Percentiles rank a stretch among this genome's conserved stretches.
Evolutionary conservation across 768 basidiomycete species (phyloP).

Genomic region (Holtermannia corniformis): DNA sequence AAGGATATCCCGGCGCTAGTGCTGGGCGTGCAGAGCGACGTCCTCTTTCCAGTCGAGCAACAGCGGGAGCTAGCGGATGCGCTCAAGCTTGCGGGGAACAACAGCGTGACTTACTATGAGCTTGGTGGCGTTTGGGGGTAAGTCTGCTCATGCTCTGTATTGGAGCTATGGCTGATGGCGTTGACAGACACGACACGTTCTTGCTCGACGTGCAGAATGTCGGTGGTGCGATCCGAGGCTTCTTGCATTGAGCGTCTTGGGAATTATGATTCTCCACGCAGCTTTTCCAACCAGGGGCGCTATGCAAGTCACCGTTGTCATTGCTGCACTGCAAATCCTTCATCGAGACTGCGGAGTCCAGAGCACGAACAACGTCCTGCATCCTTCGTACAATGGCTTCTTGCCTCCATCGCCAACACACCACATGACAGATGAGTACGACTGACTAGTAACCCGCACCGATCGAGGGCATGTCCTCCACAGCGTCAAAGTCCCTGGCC

Average conservation of each 20-base stretch:
- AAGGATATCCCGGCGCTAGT: slow-evolving; percentile 69
- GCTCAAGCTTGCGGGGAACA: slow-evolving; percentile 77
- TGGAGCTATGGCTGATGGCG: neutral
- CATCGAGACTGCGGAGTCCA: no score
- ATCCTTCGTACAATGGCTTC: no score
- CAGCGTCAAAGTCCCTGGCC: no score
- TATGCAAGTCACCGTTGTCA: no score
- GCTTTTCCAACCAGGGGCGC: no score
- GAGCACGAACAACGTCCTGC: no score
- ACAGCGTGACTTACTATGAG: slow-evolving; percentile 87
- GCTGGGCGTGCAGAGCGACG: slow-evolving; percentile 92
- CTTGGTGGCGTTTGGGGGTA: slow-evolving; percentile 94
- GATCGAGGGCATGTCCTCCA: no score
- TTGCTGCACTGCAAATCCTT: no score
- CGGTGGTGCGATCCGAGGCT: slow-evolving; percentile 82
- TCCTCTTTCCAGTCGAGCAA: slow-evolving; percentile 93
- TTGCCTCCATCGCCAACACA: no score
- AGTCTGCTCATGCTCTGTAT: neutral
- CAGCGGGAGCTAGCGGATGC: slow-evolving; percentile 92
- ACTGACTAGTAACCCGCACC: no score
- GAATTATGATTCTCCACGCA: neutral
- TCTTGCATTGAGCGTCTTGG: slow-evolving; percentile 49
- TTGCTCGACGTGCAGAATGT: slow-evolving; percentile 87
- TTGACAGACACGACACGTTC: slow-evolving; percentile 71
- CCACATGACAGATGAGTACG: no score